phyloP scores from a whole-genome alignment of 1,284 basidiomycete genomes.

The Microbotryum scabiosae region DNA sequence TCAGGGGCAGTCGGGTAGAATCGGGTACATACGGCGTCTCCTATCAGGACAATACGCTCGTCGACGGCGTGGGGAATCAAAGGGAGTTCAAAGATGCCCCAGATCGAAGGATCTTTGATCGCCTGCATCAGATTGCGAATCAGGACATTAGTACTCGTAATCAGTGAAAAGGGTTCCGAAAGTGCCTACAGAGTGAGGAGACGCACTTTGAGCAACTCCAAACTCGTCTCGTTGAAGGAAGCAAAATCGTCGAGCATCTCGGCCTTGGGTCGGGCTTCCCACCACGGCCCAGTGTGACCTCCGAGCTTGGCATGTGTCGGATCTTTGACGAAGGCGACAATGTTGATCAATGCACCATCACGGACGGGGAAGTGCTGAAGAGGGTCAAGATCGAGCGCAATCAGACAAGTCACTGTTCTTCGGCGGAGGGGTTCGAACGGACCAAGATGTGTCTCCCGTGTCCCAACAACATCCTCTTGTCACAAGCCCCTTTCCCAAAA shows the following conservation, averaged over 20 bases:
- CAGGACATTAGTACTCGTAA: too few relatives aligned
- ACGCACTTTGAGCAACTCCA: constrained; percentile 28
- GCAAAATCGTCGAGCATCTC: constrained; percentile 36
- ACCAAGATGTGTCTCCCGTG: constrained; percentile 33
- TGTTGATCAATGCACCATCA: constrained; percentile 34
- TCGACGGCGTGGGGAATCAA: constrained; percentile 27
- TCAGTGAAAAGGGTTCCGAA: too few relatives aligned
- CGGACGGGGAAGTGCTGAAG: constrained; percentile 36
- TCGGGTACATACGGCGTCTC: constrained; percentile 32
- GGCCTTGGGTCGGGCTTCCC: constrained; percentile 30
- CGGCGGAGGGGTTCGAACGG: not conserved
- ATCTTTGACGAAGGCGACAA: constrained; percentile 29
- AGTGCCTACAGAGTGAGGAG: too few relatives aligned
- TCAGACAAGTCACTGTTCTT: not conserved
- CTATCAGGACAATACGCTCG: constrained; percentile 33
- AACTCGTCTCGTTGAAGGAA: constrained; percentile 29
- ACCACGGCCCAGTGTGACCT: constrained; percentile 32
- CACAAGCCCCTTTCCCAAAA: constrained; percentile 30
- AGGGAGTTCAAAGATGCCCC: constrained; percentile 17
- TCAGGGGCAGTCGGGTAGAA: not conserved
- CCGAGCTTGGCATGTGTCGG: constrained; percentile 25
- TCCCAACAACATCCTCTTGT: constrained; percentile 33
- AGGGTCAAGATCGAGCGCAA: not conserved
- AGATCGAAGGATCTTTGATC: constrained; percentile 23
- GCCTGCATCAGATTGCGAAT: not conserved